A percentile compares a stretch with the other conserved stretches of the same genome.
Conservation (phyloP, 225 moss, liverwort and hornwort genomes). For the Marchantia paleacea region DNA sequence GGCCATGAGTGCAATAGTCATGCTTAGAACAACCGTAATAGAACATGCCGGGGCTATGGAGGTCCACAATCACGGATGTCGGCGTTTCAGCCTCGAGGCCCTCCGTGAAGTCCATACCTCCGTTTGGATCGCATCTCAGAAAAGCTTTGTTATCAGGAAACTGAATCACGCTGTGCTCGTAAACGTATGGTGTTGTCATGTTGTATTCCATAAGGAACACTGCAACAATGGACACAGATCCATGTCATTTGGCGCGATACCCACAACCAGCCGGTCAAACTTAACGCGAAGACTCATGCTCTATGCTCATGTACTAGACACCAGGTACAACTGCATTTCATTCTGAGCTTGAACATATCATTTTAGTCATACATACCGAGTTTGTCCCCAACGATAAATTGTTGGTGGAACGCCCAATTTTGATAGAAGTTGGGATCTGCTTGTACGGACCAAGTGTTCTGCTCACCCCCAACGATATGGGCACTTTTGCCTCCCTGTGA, state of each 20-base stretch:
- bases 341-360: too few relatives aligned
- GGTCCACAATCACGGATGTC: neutral
- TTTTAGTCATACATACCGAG: neutral
- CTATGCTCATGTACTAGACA: too few relatives aligned
- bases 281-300: too few relatives aligned
- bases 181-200: neutral
- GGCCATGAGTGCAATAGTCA: constrained; percentile 6
- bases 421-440: constrained; percentile 6
- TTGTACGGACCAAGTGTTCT: neutral
- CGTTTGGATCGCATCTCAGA: neutral
- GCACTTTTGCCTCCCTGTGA: neutral
- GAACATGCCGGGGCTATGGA: neutral
- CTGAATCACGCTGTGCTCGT: constrained; percentile 4
- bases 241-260: too few relatives aligned
- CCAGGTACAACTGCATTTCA: too few relatives aligned
- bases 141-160: neutral
- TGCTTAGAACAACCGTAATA: constrained; percentile 2
- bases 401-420: constrained; percentile 2
- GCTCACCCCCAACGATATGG: constrained; percentile 1
- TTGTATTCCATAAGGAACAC: neutral
- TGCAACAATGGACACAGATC: neutral
- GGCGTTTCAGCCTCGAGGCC: neutral
- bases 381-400: constrained; percentile 1
- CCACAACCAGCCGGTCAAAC: too few relatives aligned
- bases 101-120: constrained; percentile 3